Evolutionary conservation across 179 eudicot genomes (phyloP).

Genomic region (Amaranthus tricolor): DNA sequence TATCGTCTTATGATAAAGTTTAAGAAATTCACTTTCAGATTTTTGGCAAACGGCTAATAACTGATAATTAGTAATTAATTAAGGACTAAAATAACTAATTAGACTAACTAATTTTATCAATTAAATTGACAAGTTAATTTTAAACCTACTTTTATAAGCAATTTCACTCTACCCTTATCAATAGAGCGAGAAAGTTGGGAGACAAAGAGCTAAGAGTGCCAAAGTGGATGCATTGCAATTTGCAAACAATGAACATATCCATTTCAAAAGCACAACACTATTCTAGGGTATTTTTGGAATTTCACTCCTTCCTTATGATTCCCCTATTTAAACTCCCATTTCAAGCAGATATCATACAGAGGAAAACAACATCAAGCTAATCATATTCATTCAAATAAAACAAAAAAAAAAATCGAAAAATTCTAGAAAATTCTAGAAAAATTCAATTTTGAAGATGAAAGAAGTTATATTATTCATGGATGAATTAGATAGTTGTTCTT

Average conservation of each 20-base stretch:
- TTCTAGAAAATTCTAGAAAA: constrained; percentile 8
- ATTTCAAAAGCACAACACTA: background rate
- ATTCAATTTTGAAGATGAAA: constrained; percentile 33
- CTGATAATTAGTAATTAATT: too few relatives aligned
- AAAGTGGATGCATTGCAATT: too few relatives aligned
- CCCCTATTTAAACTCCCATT: constrained; percentile 14
- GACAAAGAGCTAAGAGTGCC: too few relatives aligned
- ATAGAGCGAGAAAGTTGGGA: too few relatives aligned
- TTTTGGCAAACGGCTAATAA: too few relatives aligned
- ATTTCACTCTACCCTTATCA: too few relatives aligned
- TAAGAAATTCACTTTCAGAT: too few relatives aligned
- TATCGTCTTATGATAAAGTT: too few relatives aligned
- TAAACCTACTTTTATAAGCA: too few relatives aligned
- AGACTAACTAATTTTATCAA: too few relatives aligned
- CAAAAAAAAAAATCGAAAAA: constrained; percentile 1
- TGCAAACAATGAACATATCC: constrained; percentile 16
- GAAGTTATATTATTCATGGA: constrained; percentile 44
- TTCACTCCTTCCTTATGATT: background rate
- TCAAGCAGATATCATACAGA: constrained; percentile 4
- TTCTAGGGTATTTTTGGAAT: background rate
- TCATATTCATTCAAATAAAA: background rate
- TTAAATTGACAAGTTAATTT: too few relatives aligned
- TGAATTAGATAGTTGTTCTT: constrained; percentile 31
- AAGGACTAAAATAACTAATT: too few relatives aligned
- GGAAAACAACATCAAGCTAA: background rate